Percentiles rank a stretch among this genome's conserved stretches.
Conservation (phyloP, 768 basidiomycete genomes). For the Leucocoprinus sp. region DNA sequence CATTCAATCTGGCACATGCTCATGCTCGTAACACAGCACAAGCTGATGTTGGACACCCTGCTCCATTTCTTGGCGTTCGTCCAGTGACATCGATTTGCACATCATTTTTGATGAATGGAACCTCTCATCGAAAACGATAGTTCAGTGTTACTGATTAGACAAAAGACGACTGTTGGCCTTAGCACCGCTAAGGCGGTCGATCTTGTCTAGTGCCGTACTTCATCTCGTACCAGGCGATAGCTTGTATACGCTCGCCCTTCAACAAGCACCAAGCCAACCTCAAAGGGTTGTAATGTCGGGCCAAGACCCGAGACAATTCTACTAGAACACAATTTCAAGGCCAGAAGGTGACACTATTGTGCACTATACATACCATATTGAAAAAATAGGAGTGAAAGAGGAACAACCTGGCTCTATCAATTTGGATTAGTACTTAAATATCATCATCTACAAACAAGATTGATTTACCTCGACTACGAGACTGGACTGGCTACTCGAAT, state of each 20-base stretch:
- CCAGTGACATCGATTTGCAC: too few relatives aligned
- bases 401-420: conserved; percentile 43
- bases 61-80: too few relatives aligned
- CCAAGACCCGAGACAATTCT: conserved; percentile 30
- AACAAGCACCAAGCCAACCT: conserved; percentile 42
- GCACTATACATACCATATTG: conserved; percentile 41
- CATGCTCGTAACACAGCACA: too few relatives aligned
- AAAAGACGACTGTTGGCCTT: too few relatives aligned
- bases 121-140: too few relatives aligned
- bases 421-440: background rate
- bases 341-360: background rate
- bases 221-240: conserved; percentile 37
- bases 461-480: conserved; percentile 26
- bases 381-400: conserved; percentile 43
- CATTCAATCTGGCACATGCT: too few relatives aligned
- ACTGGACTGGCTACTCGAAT: conserved; percentile 11
- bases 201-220: conserved; percentile 21
- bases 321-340: conserved; percentile 22
- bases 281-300: conserved; percentile 50
- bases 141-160: too few relatives aligned
- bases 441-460: background rate
- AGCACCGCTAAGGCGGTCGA: too few relatives aligned
- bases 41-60: too few relatives aligned
- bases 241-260: conserved; percentile 38
- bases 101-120: too few relatives aligned